Evolutionary conservation across 2,329 filamentous ascomycete species (phyloP), one percentile per base, ranked within the genome.

Genomic region (Sporothrix dimorphospora): DNA sequence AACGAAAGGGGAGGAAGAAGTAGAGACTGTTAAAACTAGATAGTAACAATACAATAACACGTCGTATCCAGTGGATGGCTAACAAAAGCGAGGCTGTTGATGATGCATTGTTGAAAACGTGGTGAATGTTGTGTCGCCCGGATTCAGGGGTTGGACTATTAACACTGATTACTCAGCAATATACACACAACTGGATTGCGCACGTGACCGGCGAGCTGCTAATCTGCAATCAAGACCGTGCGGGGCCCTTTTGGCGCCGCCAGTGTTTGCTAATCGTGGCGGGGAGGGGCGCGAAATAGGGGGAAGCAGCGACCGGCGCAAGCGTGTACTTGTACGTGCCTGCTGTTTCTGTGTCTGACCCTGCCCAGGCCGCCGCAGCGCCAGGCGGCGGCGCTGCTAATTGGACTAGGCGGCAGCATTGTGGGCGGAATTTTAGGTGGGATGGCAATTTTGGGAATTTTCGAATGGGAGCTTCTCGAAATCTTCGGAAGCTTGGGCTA

Each of bases 401-500:
- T 57, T 57, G 53, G 21, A 21, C 59, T 45, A 65, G 59, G 59
- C 59, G 59, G 38, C 59, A 65, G 38, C 59, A 65, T 65, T 65
- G 59, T 27, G 59, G 38, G 38, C 6, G 59, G 59, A 24, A 45
- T 65, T 67, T 67, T 51, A 67, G 65, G 65, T 67, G 65, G 65
- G 65, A 67, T 67, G 65, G 65, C 65, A 67, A 67, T 51, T 67
- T 67, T 67, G 27, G 49, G n/a, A 30, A 24, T 68, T 68, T 68
- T 68, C 19, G 42, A 47, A 67, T 67, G 65, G 66, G 66, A 69
- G 66, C 66, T 69, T 69, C 66, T 67, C 65, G 66, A 69, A 69
- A 69, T 69, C 66, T 69, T 53, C 66, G 51, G 66, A 57, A 69
- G 49, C 49, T 55, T 69, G 45, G 65, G 16, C 45, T 38, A 57